Conservation (phyloP, 2,329 filamentous ascomycete genomes). For the Phyllosticta capitalensis region DNA sequence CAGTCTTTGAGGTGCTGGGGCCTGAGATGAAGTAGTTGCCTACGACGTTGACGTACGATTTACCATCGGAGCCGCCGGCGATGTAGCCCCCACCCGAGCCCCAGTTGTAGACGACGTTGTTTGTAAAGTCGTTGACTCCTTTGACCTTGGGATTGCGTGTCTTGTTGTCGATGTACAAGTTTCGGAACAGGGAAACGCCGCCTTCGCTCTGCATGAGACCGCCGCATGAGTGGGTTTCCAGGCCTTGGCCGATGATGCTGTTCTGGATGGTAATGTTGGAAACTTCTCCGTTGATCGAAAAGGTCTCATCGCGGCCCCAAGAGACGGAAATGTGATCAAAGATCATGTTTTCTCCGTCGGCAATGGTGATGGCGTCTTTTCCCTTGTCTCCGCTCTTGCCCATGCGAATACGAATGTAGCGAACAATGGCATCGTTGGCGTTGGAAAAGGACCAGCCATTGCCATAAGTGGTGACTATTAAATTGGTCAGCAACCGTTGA, state of each 20-base stretch:
- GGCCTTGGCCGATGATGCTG: conserved; percentile 45
- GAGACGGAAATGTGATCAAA: conserved; percentile 47
- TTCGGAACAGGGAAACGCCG: conserved; percentile 43
- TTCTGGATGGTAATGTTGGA: conserved; percentile 44
- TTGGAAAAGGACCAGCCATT: conserved; percentile 45
- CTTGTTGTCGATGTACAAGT: conserved; percentile 49
- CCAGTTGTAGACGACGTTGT: conserved; percentile 48
- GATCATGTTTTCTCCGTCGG: conserved; percentile 45
- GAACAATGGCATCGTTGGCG: conserved; percentile 43
- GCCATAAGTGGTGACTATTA: conserved; percentile 42
- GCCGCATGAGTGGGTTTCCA: conserved; percentile 45
- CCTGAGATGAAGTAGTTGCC: conserved; percentile 51
- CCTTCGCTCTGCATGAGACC: conserved; percentile 42
- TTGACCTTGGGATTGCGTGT: conserved; percentile 50
- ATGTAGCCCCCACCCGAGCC: conserved; percentile 47
- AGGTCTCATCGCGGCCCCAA: conserved; percentile 49
- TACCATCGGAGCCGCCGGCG: conserved; percentile 40
- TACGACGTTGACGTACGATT: conserved; percentile 43
- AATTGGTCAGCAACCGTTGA: conserved; percentile 9
- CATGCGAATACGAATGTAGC: conserved; percentile 48
- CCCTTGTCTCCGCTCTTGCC: conserved; percentile 41
- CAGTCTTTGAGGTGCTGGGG: conserved; percentile 39
- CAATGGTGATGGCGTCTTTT: conserved; percentile 47
- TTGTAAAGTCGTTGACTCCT: conserved; percentile 45
- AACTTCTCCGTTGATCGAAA: conserved; percentile 40